Evolutionary conservation across 495 filamentous ascomycete species (phyloP).

Genomic region (Parathielavia hyrcaniae): DNA sequence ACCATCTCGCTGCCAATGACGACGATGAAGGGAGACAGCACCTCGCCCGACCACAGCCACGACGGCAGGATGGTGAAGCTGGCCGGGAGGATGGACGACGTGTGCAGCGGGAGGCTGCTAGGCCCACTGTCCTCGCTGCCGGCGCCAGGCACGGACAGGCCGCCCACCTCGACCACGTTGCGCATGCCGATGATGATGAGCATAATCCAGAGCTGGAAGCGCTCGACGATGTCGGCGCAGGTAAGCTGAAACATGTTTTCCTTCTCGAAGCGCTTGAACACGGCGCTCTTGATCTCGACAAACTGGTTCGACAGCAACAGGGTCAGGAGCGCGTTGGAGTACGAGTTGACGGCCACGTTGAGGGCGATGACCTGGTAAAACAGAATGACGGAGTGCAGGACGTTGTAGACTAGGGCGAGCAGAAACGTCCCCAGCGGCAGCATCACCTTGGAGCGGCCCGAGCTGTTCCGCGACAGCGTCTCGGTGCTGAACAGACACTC

Average conservation of each 20-base stretch:
- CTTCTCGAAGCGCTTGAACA: slow-evolving; percentile 97
- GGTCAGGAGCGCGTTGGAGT: slow-evolving; percentile 90
- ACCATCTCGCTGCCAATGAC: slow-evolving; percentile 94
- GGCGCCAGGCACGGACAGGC: slow-evolving; percentile 47
- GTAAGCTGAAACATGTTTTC: slow-evolving; percentile 96
- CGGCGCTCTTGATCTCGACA: slow-evolving; percentile 94
- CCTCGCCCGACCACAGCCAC: slow-evolving; percentile 68
- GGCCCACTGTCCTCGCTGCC: slow-evolving; percentile 42
- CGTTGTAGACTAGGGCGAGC: slow-evolving; percentile 79
- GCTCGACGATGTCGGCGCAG: slow-evolving; percentile 92
- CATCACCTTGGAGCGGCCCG: slow-evolving; percentile 88
- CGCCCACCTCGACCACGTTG: slow-evolving; percentile 91
- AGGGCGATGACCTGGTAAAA: slow-evolving; percentile 97
- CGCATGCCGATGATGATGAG: slow-evolving; percentile 89
- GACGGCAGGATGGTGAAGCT: slow-evolving; percentile 84
- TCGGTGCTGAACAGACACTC: slow-evolving; percentile 93
- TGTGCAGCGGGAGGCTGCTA: slow-evolving; percentile 44
- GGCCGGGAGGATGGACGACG: slow-evolving; percentile 65
- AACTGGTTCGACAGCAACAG: slow-evolving; percentile 93
- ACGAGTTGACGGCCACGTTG: slow-evolving; percentile 97
- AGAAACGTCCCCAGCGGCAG: slow-evolving; percentile 87
- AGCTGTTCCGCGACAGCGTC: slow-evolving; percentile 76
- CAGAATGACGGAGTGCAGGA: slow-evolving; percentile 74
- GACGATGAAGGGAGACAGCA: slow-evolving; percentile 83
- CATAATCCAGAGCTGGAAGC: slow-evolving; percentile 97